Evolutionary conservation across 2,329 filamentous ascomycete species (phyloP).

Genomic region (Bimuria novae-zelandiae): DNA sequence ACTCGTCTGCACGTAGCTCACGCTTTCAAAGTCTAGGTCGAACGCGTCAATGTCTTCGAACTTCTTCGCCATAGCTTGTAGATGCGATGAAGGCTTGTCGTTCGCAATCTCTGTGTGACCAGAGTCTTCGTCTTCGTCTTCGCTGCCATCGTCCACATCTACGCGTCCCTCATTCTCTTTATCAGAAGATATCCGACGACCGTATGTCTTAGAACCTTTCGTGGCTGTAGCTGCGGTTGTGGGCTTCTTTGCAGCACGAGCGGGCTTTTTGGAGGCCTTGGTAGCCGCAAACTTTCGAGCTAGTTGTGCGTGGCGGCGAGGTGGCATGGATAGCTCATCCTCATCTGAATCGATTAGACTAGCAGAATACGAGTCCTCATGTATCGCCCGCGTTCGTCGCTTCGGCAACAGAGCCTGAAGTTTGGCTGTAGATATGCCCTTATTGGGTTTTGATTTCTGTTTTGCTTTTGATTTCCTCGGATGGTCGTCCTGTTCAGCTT

Average conservation of each 20-base stretch:
- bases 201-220: slow-evolving; percentile 37
- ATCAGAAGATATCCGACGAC: slow-evolving; percentile 46
- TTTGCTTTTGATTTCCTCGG: slow-evolving; percentile 24
- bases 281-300: slow-evolving; percentile 26
- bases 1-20: slow-evolving; percentile 43
- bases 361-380: slow-evolving; percentile 46
- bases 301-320: slow-evolving; percentile 19
- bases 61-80: slow-evolving; percentile 52
- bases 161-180: slow-evolving; percentile 47
- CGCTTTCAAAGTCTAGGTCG: slow-evolving; percentile 57
- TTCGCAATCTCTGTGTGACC: slow-evolving; percentile 36
- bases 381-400: slow-evolving; percentile 37
- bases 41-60: slow-evolving; percentile 57
- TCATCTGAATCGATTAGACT: slow-evolving; percentile 44
- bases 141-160: slow-evolving; percentile 22
- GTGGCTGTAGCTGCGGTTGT: slow-evolving; percentile 21
- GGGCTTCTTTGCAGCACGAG: slow-evolving; percentile 28
- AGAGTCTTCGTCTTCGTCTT: slow-evolving; percentile 28
- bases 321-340: slow-evolving; percentile 47
- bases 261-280: slow-evolving; percentile 32
- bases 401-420: slow-evolving; percentile 53
- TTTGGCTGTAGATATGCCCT: slow-evolving; percentile 48
- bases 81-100: slow-evolving; percentile 35
- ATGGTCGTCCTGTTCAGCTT: slow-evolving; percentile 22
- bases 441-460: slow-evolving; percentile 28